These are phyloP conservation scores for Hanseniaspora lindneri DNA, from an alignment of 805 yeast species.

Conservation along the genomic window DNA sequence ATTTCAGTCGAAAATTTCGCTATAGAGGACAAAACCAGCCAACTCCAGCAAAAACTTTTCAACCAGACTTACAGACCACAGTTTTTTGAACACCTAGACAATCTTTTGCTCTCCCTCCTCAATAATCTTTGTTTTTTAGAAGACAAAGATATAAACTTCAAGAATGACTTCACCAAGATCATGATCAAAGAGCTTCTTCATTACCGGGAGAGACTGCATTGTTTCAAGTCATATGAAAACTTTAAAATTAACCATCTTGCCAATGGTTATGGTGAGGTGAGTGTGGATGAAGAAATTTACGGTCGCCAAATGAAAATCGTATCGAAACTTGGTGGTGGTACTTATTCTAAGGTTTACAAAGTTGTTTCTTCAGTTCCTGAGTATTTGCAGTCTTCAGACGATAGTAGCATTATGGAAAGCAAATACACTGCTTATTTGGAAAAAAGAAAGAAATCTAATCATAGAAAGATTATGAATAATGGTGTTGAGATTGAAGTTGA, in stretches of 20 bases:
- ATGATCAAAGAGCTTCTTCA: constrained; percentile 3
- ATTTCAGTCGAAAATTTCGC: background rate
- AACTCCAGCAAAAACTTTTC: background rate
- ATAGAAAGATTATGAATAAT: background rate
- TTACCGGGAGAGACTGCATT: constrained; percentile 1
- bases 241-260: constrained; percentile 22
- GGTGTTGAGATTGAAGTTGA: constrained; percentile 3
- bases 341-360: constrained; percentile 80
- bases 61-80: background rate
- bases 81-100: background rate
- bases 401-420: background rate
- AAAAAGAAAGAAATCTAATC: background rate
- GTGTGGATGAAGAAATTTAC: constrained; percentile 51
- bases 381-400: background rate
- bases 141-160: constrained; percentile 1
- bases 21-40: constrained; percentile 3
- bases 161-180: constrained; percentile 1
- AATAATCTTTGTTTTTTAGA: constrained; percentile 6
- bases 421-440: background rate
- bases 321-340: constrained; percentile 75
- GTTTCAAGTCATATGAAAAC: background rate
- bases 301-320: constrained; percentile 49
- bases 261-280: constrained; percentile 63
- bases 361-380: constrained; percentile 45
- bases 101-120: background rate